phyloP scores from a whole-genome alignment of 202 grass and related monocot species.

The Schoenoplectus triqueter region DNA sequence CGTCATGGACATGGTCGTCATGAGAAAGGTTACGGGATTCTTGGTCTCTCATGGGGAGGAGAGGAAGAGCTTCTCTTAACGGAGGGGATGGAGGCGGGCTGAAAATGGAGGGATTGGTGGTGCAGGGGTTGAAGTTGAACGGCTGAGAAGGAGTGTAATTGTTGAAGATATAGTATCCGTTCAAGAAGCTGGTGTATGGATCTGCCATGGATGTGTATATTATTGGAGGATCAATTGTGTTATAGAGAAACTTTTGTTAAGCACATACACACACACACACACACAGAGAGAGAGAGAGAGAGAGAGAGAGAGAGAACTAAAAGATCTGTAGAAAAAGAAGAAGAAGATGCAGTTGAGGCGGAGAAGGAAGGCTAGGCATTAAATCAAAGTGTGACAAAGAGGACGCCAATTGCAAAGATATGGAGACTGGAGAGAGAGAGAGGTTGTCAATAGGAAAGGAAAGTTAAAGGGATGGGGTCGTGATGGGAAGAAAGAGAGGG shows the following conservation, averaged over 20 bases:
- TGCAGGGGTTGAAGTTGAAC: slow-evolving; percentile 25
- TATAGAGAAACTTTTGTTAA: slow-evolving; percentile 9
- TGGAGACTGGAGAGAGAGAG: slow-evolving; percentile 31
- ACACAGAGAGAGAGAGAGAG: slow-evolving; percentile 11
- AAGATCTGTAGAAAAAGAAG: not conserved
- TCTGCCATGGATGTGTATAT: slow-evolving; percentile 33
- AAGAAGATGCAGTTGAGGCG: not conserved
- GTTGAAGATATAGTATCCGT: slow-evolving; percentile 40
- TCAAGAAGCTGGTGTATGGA: slow-evolving; percentile 36
- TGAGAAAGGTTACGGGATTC: not conserved
- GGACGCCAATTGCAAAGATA: slow-evolving; percentile 15
- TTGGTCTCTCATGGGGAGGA: slow-evolving; percentile 42
- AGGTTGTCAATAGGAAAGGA: slow-evolving; percentile 28
- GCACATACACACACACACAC: not conserved
- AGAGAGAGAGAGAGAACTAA: slow-evolving; percentile 13
- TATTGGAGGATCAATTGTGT: not conserved
- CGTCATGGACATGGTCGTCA: slow-evolving; percentile 36
- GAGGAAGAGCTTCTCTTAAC: slow-evolving; percentile 44
- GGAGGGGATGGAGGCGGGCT: slow-evolving; percentile 1
- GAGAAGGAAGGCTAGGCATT: slow-evolving; percentile 6
- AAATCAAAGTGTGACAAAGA: slow-evolving; percentile 30
- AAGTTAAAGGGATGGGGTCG: slow-evolving; percentile 34
- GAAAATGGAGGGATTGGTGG: slow-evolving; percentile 22
- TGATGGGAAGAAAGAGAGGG: slow-evolving; percentile 38
- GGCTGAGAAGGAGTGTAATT: slow-evolving; percentile 14